phyloP scores from a whole-genome alignment of 225 moss, liverwort and hornwort genomes.

The Straminergon stramineum region DNA sequence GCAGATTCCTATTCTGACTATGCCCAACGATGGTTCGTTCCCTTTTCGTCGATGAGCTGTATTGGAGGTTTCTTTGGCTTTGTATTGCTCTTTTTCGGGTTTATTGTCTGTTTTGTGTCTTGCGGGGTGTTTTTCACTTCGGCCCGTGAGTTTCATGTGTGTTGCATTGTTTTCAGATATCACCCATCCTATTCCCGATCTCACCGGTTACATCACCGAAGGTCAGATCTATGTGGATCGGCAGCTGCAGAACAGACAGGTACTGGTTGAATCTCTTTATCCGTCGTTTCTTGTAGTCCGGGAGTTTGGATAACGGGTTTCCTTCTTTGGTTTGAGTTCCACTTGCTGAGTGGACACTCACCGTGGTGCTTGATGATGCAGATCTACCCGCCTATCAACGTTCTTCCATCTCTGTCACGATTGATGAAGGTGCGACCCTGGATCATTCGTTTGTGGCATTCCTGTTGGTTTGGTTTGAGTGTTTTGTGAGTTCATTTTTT shows the following conservation, averaged over 20 bases:
- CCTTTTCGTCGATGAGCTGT: background rate
- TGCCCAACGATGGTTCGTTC: slow-evolving; percentile 75
- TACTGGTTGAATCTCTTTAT: background rate
- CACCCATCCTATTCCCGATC: slow-evolving; percentile 92
- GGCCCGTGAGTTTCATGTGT: background rate
- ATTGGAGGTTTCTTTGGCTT: too few relatives aligned
- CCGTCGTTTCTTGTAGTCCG: background rate
- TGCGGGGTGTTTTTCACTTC: background rate
- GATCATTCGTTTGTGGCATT: background rate
- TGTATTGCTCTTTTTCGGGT: background rate
- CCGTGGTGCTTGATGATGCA: slow-evolving; percentile 11
- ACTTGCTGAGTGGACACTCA: background rate
- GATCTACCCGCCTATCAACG: slow-evolving; percentile 96
- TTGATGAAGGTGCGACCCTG: slow-evolving; percentile 70
- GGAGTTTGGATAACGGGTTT: background rate
- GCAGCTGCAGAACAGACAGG: slow-evolving; percentile 87
- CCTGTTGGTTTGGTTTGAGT: background rate
- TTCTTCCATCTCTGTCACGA: slow-evolving; percentile 82
- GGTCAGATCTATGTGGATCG: slow-evolving; percentile 89
- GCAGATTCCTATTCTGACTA: slow-evolving; percentile 85
- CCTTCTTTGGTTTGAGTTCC: background rate
- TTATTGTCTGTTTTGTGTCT: background rate
- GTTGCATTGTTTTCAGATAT: slow-evolving; percentile 49
- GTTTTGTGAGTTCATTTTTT: background rate
- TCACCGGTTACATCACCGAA: slow-evolving; percentile 90